phyloP scores from a whole-genome alignment of 2,329 filamentous ascomycete genomes.

The Epichloe coenophiala region DNA sequence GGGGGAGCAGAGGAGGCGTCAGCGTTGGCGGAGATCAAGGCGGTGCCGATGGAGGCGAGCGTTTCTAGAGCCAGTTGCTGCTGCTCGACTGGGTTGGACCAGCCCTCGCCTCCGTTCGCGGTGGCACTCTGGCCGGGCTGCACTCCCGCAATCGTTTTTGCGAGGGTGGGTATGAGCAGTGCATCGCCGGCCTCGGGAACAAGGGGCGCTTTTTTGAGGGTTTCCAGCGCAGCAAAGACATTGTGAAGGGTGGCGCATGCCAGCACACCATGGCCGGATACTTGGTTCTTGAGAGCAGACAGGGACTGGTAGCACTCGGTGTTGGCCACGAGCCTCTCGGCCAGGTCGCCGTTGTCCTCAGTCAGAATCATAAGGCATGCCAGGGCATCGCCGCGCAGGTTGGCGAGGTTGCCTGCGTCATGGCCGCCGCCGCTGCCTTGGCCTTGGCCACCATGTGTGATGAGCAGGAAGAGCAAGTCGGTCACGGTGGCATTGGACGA shows the following conservation, averaged over 20 bases:
- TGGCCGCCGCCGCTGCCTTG: slow-evolving; percentile 22
- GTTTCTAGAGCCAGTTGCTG: slow-evolving; percentile 46
- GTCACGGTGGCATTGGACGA: slow-evolving; percentile 34
- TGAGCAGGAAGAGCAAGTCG: slow-evolving; percentile 40
- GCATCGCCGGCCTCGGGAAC: slow-evolving; percentile 20
- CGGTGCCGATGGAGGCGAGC: slow-evolving; percentile 50
- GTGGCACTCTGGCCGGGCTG: slow-evolving; percentile 12
- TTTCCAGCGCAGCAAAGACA: slow-evolving; percentile 34
- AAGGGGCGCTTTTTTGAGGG: slow-evolving; percentile 9
- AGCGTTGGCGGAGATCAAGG: slow-evolving; percentile 34
- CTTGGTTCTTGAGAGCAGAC: slow-evolving; percentile 31
- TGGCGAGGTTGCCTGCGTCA: slow-evolving; percentile 27
- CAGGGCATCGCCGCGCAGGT: slow-evolving; percentile 33
- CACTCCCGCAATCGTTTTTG: slow-evolving; percentile 17
- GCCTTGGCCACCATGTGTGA: slow-evolving; percentile 27
- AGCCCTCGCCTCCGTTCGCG: slow-evolving; percentile 20
- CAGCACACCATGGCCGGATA: slow-evolving; percentile 36
- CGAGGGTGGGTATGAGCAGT: slow-evolving; percentile 22
- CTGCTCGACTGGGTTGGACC: slow-evolving; percentile 30
- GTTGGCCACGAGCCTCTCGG: slow-evolving; percentile 35
- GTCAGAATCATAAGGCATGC: slow-evolving; percentile 43
- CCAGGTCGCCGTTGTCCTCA: slow-evolving; percentile 44
- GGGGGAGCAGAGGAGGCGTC: slow-evolving; percentile 16
- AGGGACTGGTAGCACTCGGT: slow-evolving; percentile 36
- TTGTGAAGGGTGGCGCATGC: slow-evolving; percentile 51